These are phyloP conservation scores for Thermothielavioides terrestris DNA, from an alignment of 495 filamentous ascomycete species.

Conservation along the genomic window DNA sequence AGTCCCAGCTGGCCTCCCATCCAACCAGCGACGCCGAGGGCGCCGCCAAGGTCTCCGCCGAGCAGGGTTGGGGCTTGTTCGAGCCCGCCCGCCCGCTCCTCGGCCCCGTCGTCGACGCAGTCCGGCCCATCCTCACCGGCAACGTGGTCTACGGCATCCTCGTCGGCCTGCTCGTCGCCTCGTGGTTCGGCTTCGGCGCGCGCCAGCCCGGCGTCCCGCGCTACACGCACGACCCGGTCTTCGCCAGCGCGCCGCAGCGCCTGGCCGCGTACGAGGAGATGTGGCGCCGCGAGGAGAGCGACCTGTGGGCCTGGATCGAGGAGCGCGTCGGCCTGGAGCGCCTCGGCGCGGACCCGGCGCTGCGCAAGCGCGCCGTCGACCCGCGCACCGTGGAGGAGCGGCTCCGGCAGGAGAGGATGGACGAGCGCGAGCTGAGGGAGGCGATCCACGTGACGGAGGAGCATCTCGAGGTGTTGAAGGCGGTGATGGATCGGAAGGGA, in stretches of 20 bases:
- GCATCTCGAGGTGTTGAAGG: slow-evolving; percentile 64
- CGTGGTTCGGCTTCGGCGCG: slow-evolving; percentile 45
- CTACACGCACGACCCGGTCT: slow-evolving; percentile 28
- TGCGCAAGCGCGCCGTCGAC: slow-evolving; percentile 35
- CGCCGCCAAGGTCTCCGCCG: slow-evolving; percentile 34
- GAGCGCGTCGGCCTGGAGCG: slow-evolving; percentile 71
- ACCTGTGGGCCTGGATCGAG: slow-evolving; percentile 94
- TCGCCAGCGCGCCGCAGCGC: slow-evolving; percentile 51
- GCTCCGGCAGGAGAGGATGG: slow-evolving; percentile 63
- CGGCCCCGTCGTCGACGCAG: slow-evolving; percentile 59
- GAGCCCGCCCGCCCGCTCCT: slow-evolving; percentile 66
- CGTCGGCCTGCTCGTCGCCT: slow-evolving; percentile 50
- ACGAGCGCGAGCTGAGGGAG: slow-evolving; percentile 70
- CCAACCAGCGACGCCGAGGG: slow-evolving; percentile 38
- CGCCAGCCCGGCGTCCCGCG: slow-evolving; percentile 26
- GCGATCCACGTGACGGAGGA: slow-evolving; percentile 82
- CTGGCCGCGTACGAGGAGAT: slow-evolving; percentile 86
- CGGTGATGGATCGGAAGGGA: slow-evolving; percentile 51
- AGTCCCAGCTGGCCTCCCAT: slow-evolving; percentile 31
- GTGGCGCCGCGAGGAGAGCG: slow-evolving; percentile 82
- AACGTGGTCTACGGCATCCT: slow-evolving; percentile 56
- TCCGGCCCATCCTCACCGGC: slow-evolving; percentile 60
- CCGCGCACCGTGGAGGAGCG: slow-evolving; percentile 43
- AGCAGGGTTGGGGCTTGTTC: slow-evolving; percentile 65
- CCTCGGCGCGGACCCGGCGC: slow-evolving; percentile 36